Base-by-base conservation (phyloP, 148 eudicot genomes). In the Fallopia convolvulus region DNA sequence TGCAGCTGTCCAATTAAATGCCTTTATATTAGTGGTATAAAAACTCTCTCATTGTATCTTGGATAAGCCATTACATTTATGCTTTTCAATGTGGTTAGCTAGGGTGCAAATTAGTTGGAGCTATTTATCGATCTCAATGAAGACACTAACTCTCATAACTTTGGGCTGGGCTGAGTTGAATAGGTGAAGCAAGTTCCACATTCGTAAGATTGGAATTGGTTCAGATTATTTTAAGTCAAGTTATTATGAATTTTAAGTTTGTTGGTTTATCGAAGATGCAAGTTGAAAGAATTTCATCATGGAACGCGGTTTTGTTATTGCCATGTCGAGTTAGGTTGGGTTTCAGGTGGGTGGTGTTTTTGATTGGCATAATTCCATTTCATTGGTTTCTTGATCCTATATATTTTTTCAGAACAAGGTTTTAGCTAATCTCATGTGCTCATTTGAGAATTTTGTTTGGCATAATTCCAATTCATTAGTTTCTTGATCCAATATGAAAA, bases 21-120 rank as follows among this genome's bases (percentile, higher is more conserved):
- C 68, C 4, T 18, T 53, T 26, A 61, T 9, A 3, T 61, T 61
- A 30, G 5, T 18, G 61, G 61, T 55, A 21, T 55, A 55, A 18
- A 20, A 55, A 61, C 15, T 61, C 70, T 68, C 72, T 10, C 72
- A 68, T 68, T 68, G 46, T 39, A 36, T 15, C 46, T 68, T 68
- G 23, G 72, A 39, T 68, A 39, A 65, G 72, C 21, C 72, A 15
- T 6, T 68, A 21, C 7, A 68, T 14, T 14, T 68, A 66, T 1
- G 3, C 8, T 66, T 66, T 17, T 36, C 20, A 66, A 15, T 32
- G 10, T 13, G n/a, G 44, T 36, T 18, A 14, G 42, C 72, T 68
- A 68, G 46, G 44, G 18, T 52, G 23, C 15, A 61, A 21, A 8
- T 61, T 8, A 53, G 60, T 53, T 15, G 21, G 18, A 53, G 7